These are phyloP conservation scores for Stephania yunnanensis DNA, from an alignment of 164 flowering plant species.

Conservation along the genomic window DNA sequence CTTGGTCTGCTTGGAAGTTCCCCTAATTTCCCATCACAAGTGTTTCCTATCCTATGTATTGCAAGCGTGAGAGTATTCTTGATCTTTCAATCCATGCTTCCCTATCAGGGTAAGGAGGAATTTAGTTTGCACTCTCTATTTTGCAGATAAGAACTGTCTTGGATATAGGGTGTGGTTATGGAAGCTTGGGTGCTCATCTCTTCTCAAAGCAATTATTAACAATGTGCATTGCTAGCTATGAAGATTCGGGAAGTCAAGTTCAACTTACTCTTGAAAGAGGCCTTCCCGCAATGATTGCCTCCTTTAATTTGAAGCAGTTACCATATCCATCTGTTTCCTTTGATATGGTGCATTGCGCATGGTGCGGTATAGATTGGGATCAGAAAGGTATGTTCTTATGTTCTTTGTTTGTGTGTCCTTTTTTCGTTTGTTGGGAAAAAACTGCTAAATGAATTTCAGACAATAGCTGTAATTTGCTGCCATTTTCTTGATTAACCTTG, in stretches of 20 bases:
- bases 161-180: constrained; percentile 98
- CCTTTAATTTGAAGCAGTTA: constrained; percentile 67
- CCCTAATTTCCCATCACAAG: neutral
- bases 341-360: constrained; percentile 95
- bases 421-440: neutral
- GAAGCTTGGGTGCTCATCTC: constrained; percentile 98
- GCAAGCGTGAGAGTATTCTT: neutral
- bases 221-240: constrained; percentile 89
- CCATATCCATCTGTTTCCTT: constrained; percentile 92
- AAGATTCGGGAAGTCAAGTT: constrained; percentile 95
- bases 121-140: neutral
- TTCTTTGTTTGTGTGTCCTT: too few species aligned
- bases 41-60: neutral
- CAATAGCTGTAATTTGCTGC: neutral
- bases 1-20: neutral
- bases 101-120: neutral
- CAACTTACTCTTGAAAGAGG: constrained; percentile 98
- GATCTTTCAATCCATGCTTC: neutral
- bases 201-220: constrained; percentile 76
- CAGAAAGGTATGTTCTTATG: constrained; percentile 53
- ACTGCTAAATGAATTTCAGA: neutral
- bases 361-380: constrained; percentile 91
- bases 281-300: constrained; percentile 95
- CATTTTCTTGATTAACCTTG: neutral
- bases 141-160: constrained; percentile 85